Evolutionary conservation across 2,329 filamentous ascomycete genomes (phyloP).

Genomic region (Alternaria infectoria): DNA sequence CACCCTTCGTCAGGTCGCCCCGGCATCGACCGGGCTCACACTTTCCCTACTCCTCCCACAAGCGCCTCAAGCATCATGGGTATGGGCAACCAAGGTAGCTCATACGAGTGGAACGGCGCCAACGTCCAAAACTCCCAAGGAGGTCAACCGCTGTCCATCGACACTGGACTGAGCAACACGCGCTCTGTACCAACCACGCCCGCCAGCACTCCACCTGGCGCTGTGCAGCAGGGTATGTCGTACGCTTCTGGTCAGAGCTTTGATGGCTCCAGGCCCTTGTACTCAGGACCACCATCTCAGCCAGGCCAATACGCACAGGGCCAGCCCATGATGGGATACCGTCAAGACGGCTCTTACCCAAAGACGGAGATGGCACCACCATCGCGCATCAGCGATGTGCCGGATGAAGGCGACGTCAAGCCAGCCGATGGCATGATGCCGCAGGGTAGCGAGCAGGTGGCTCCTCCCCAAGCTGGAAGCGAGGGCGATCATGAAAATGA

Average conservation of each 20-base stretch:
- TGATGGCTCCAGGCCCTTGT: constrained; percentile 78
- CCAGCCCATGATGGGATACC: constrained; percentile 69
- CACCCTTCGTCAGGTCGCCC: constrained; percentile 69
- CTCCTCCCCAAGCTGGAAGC: constrained; percentile 65
- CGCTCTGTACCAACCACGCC: constrained; percentile 91
- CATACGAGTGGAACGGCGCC: constrained; percentile 76
- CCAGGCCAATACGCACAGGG: constrained; percentile 74
- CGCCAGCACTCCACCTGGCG: constrained; percentile 85
- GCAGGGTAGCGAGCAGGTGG: constrained; percentile 55
- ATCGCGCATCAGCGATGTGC: constrained; percentile 66
- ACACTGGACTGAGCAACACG: constrained; percentile 77
- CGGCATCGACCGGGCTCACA: constrained; percentile 78
- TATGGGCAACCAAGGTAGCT: constrained; percentile 74
- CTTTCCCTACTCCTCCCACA: constrained; percentile 91
- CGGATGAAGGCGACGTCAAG: constrained; percentile 70
- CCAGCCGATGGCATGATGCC: constrained; percentile 65
- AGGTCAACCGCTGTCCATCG: constrained; percentile 79
- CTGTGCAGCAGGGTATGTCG: constrained; percentile 77
- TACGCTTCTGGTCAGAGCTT: constrained; percentile 78
- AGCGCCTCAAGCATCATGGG: constrained; percentile 86
- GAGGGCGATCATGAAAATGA: constrained; percentile 77
- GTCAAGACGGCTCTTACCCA: constrained; percentile 60
- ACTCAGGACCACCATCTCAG: constrained; percentile 70
- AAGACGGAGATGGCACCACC: constrained; percentile 92
- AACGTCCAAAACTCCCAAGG: constrained; percentile 57